A percentile compares a stretch with the other conserved stretches of the same genome.
Conservation (phyloP, 2,329 filamentous ascomycete species). For the Podosphaera fusca region DNA sequence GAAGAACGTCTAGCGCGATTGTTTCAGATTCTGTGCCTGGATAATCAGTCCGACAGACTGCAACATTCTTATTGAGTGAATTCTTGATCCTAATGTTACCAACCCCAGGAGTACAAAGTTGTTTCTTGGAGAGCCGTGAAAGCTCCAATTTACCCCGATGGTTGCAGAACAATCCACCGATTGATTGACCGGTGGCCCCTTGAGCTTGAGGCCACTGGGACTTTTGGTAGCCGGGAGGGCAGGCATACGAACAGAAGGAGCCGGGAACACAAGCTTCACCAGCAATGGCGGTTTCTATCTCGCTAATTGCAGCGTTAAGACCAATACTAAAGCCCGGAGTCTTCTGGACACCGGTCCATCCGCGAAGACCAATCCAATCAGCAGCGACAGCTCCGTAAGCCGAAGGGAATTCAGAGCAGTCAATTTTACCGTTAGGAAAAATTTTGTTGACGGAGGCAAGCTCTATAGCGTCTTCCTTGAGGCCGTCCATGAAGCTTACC, state of each 20-base stretch:
- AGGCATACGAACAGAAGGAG: constrained; percentile 77
- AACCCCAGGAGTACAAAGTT: constrained; percentile 48
- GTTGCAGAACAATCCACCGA: constrained; percentile 74
- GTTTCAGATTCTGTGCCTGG: constrained; percentile 80
- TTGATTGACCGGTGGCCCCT: constrained; percentile 57
- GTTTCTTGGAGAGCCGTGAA: constrained; percentile 42
- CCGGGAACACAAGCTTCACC: constrained; percentile 37
- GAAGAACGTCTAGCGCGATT: constrained; percentile 41
- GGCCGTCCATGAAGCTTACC: constrained; percentile 1
- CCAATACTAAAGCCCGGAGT: constrained; percentile 26
- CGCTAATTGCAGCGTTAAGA: constrained; percentile 29
- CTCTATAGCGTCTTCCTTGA: constrained; percentile 3
- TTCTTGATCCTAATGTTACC: constrained; percentile 55
- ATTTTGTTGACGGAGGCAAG: constrained; percentile 31
- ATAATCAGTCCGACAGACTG: constrained; percentile 89
- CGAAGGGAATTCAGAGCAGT: constrained; percentile 53
- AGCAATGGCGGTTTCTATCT: constrained; percentile 38
- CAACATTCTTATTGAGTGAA: constrained; percentile 39
- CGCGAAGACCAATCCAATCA: constrained; percentile 42
- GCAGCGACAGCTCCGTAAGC: constrained; percentile 57
- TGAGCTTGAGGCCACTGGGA: constrained; percentile 67
- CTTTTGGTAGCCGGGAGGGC: constrained; percentile 80
- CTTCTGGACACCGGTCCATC: constrained; percentile 62
- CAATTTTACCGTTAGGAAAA: constrained; percentile 54
- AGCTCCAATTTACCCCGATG: constrained; percentile 47